Base-by-base conservation (phyloP, 2,329 filamentous ascomycete genomes). In the Ceratocystis albifundus region DNA sequence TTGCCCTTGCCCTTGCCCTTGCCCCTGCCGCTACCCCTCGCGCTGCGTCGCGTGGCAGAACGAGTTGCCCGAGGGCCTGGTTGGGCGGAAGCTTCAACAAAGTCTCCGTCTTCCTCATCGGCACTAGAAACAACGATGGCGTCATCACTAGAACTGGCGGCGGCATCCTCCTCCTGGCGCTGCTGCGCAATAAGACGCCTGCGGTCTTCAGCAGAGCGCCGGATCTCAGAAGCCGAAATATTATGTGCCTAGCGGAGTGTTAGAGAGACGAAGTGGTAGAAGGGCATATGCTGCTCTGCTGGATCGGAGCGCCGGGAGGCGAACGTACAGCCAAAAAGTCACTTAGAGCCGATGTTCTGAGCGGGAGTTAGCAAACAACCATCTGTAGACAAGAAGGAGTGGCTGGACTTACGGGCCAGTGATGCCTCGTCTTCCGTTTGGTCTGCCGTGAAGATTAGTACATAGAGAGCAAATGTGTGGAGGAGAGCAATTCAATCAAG, bases 161-260 rank as follows among this genome's bases (percentile, higher is more conserved):
- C 17, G 44, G 61, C 41, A 45, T 45, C 32, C 73, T 30, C 59
- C 30, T 41, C 74, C 53, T 70, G 70, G 65, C 71, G 74, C n/a
- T 69, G 70, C 65, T 70, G 70, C 44, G 68, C 67, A 66, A 67
- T 46, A 67, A 73, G 71, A 65, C 81, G 79, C 64, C 80, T 76
- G 61, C 82, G 77, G 45, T 74, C 73, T 41, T 80, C 77, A 20
- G 80, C 80, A 69, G 81, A 77, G 22, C 76, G 73, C 45, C 79
- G 77, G 66, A 85, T 85, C 67, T 82, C 79, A 32, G 77, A 74
- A 1, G 83, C 81, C 25, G 84, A 89, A 70, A 90, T 90, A 71
- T 89, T 89, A 74, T 89, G 86, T 1, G 87, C 84, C 82, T 87
- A 45, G 20, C 17, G 28, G 36, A 62, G 55, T 50, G 45, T 41